Evolutionary conservation across 176 grass and related monocot genomes (phyloP).

Genomic region (Tillandsia leiboldiana): DNA sequence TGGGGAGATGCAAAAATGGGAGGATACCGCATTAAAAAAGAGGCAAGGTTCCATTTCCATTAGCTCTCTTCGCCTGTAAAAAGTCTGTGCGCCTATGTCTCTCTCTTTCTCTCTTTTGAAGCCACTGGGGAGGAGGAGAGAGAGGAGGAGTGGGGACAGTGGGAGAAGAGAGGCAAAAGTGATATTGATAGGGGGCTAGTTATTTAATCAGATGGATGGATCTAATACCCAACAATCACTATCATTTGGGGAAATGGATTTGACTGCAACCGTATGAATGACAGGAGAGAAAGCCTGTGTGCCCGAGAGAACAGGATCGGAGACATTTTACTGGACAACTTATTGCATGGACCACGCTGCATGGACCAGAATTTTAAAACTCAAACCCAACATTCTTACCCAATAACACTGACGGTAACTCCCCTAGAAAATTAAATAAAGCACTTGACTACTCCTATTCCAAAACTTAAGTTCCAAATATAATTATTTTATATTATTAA

Average conservation of each 20-base stretch:
- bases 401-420: too few species aligned
- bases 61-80: not conserved
- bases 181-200: constrained; percentile 3
- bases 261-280: constrained; percentile 33
- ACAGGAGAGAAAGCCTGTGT: not conserved
- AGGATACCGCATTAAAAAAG: constrained; percentile 24
- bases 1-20: constrained; percentile 24
- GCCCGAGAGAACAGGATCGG: not conserved
- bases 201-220: not conserved
- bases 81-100: constrained; percentile 14
- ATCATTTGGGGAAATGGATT: constrained; percentile 37
- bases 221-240: constrained; percentile 32
- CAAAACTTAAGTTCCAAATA: too few species aligned
- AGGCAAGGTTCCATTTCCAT: constrained; percentile 19
- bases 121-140: not conserved
- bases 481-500: too few species aligned
- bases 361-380: too few species aligned
- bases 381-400: too few species aligned
- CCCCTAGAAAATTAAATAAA: too few species aligned
- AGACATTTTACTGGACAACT: too few species aligned
- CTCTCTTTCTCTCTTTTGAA: not conserved
- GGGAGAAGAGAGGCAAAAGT: not conserved
- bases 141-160: not conserved
- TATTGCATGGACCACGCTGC: too few species aligned
- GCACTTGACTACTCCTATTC: too few species aligned